A percentile compares a stretch with the other conserved stretches of the same genome.
Conservation (phyloP, 139 green algal genomes). For the Edaphochlamys debaryana region DNA sequence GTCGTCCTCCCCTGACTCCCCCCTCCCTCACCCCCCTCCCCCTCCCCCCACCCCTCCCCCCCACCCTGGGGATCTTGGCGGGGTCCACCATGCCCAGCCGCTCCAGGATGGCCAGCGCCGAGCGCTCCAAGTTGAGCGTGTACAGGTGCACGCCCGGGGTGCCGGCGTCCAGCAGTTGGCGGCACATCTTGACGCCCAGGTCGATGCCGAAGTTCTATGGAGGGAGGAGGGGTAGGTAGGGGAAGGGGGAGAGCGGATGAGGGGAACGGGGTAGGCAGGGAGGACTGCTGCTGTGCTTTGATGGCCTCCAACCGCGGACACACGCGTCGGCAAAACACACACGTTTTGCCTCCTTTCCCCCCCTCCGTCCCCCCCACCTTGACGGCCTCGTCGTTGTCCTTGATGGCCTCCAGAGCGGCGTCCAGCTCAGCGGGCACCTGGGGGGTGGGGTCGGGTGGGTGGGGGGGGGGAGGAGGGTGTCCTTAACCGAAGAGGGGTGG, state of each 20-base stretch:
- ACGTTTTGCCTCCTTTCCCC: too few species aligned
- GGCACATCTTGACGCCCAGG: slow-evolving; percentile 91
- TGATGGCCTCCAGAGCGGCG: slow-evolving; percentile 88
- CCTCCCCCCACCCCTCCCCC: too few species aligned
- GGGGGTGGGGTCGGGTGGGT: neutral
- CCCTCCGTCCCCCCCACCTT: too few species aligned
- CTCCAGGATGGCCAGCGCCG: slow-evolving; percentile 85
- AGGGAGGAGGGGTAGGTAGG: neutral
- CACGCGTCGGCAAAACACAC: too few species aligned
- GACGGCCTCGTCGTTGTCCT: slow-evolving; percentile 95
- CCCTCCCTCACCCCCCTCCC: too few species aligned
- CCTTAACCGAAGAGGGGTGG: slow-evolving; percentile 88
- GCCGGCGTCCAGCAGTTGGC: slow-evolving; percentile 81
- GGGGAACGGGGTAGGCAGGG: neutral
- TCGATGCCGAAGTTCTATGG: slow-evolving; percentile 89
- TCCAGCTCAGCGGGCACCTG: slow-evolving; percentile 83
- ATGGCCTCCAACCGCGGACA: too few species aligned
- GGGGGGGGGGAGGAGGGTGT: neutral
- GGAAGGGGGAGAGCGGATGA: too few species aligned
- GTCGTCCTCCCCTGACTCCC: too few species aligned
- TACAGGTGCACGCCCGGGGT: slow-evolving; percentile 95
- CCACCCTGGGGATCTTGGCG: neutral
- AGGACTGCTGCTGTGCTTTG: too few species aligned
- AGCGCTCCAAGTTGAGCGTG: slow-evolving; percentile 92
- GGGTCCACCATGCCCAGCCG: slow-evolving; percentile 77